Conservation (phyloP, 345 rosid species). For the Populus simonii region DNA sequence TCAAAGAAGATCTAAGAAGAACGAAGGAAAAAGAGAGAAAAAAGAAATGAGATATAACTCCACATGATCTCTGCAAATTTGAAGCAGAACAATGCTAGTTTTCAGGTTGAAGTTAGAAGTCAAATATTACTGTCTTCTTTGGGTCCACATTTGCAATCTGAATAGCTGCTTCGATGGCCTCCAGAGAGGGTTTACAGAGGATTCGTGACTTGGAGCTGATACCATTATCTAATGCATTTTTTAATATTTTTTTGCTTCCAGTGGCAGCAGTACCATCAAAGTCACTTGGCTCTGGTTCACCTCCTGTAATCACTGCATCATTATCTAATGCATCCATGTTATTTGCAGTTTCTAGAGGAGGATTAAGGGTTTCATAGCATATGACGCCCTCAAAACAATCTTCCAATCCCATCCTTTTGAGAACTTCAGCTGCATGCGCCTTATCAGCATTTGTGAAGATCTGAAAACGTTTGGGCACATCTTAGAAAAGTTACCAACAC, state of each 20-base stretch:
- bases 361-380: constrained; percentile 35
- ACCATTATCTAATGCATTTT: not conserved
- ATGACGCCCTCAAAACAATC: constrained; percentile 33
- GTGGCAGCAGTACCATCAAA: constrained; percentile 3
- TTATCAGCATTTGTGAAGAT: constrained; percentile 30
- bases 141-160: constrained; percentile 59
- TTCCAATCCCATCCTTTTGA: constrained; percentile 25
- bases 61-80: not conserved
- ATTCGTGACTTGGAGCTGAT: constrained; percentile 26
- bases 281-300: constrained; percentile 1
- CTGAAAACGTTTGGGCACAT: constrained; percentile 12
- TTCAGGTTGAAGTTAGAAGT: not conserved
- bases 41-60: not conserved
- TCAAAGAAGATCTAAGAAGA: constrained; percentile 20
- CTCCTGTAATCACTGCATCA: constrained; percentile 14
- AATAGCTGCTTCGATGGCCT: constrained; percentile 68
- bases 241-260: not conserved
- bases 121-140: constrained; percentile 53
- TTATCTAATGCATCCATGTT: constrained; percentile 25
- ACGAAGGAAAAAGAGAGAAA: not conserved
- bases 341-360: constrained; percentile 22
- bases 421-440: constrained; percentile 28
- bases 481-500: not conserved
- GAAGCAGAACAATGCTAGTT: not conserved
- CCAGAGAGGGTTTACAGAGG: constrained; percentile 68